A percentile compares a stretch with the other conserved stretches of the same genome.
phyloP scores from a whole-genome alignment of 2,329 filamentous ascomycete species.

The Leptodontidium sp. region DNA sequence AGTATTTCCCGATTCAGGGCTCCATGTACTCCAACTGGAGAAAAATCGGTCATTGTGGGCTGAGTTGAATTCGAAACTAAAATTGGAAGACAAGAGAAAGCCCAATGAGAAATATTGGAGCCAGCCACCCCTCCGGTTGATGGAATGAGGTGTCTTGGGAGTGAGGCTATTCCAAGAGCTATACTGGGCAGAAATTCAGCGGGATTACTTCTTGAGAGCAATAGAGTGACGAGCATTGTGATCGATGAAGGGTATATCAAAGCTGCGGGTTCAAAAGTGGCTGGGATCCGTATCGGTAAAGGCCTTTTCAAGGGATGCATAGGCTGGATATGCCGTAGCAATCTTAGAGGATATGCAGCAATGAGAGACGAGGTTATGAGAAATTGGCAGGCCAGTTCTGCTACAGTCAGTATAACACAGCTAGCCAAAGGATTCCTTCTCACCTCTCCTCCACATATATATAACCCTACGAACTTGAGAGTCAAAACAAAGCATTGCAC shows the following conservation, averaged over 20 bases:
- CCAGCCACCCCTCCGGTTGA: constrained; percentile 61
- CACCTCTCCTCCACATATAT: constrained; percentile 59
- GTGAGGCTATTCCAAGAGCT: constrained; percentile 78
- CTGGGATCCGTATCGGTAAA: constrained; percentile 63
- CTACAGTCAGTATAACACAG: constrained; percentile 33
- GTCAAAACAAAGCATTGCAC: constrained; percentile 55
- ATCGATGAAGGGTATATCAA: constrained; percentile 85
- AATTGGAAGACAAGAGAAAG: constrained; percentile 75
- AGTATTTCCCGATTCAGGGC: constrained; percentile 43
- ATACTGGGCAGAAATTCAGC: constrained; percentile 78
- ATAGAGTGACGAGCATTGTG: constrained; percentile 78
- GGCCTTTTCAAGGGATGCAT: constrained; percentile 37
- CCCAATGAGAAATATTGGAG: constrained; percentile 79
- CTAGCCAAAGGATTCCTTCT: constrained; percentile 21
- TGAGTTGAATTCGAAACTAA: constrained; percentile 25
- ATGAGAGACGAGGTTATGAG: constrained; percentile 52
- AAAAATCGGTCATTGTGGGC: constrained; percentile 5
- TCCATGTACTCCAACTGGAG: neutral
- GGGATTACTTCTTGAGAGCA: constrained; percentile 70
- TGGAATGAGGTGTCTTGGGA: constrained; percentile 78
- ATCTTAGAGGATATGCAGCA: constrained; percentile 65
- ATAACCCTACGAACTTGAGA: constrained; percentile 55
- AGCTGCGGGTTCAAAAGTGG: constrained; percentile 88
- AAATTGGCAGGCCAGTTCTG: constrained; percentile 44
- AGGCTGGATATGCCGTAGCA: constrained; percentile 55